Evolutionary conservation across 2,329 filamentous ascomycete genomes (phyloP), one percentile per base, ranked within the genome.

Genomic region (Pseudogymnoascus sp.): DNA sequence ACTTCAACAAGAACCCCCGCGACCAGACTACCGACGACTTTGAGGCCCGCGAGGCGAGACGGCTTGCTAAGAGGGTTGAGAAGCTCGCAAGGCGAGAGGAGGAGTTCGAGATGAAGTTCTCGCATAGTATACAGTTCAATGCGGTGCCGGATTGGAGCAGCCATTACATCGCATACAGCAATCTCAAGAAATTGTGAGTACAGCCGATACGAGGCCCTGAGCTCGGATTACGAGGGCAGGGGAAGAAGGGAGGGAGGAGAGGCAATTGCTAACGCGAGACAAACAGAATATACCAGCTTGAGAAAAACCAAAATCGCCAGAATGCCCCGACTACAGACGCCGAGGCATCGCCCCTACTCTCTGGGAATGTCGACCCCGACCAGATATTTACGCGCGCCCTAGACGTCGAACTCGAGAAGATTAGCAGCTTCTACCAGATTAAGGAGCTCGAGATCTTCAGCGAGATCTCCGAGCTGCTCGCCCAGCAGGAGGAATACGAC

Each of bases 81-180:
- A 91, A 91, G 79, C 81, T 84, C 73, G 78, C 79, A 71, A 83
- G 83, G 80, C 85, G 92, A 69, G 83, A 89, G 68, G 79, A 86
- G 68, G 83, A 80, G 67, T 86, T 89, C 85, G 90, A 91, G 72
- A 99, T 99, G 94, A 97, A 97, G 87, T 99, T 99, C 81, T 97
- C 93, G 16, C 94, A 99, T 75, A 97, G 93, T 76, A 88, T 99
- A 69, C 94, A 99, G 80, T 99, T 99, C 78, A 99, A 99, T 79
- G 92, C 94, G 65, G 94, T 99, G 69, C 94, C 94, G n/a, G 94
- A 99, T 76, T 99, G 94, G 94, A 97, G 91, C 79, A 92, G 87
- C 70, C 86, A 97, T 75, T 99, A 99, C 76, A 95, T 99, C 72
- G 90, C 92, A 63, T 99, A 99, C 76, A 97, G 92, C 78, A 97